Conservation (phyloP, 2,329 filamentous ascomycete genomes). For the Moelleriella libera region DNA sequence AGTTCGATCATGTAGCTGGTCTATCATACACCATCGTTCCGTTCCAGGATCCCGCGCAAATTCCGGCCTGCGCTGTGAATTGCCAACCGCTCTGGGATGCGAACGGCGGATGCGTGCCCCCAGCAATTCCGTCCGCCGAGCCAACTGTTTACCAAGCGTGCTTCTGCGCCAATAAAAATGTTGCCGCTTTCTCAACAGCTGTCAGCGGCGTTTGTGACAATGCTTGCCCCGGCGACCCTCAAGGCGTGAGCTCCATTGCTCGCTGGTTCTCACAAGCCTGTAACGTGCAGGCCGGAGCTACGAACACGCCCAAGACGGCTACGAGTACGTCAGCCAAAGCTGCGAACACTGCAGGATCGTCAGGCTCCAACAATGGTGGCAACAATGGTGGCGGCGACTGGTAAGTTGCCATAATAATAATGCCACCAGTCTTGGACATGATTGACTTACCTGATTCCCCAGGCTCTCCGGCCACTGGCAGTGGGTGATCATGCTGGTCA, state of each 20-base stretch:
- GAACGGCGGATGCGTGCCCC: constrained; percentile 56
- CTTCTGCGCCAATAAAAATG: constrained; percentile 53
- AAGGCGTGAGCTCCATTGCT: constrained; percentile 41
- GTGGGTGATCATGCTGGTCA: constrained; percentile 72
- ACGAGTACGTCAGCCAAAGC: constrained; percentile 2
- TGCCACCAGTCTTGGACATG: neutral
- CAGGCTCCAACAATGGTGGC: constrained; percentile 3
- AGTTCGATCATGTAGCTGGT: neutral
- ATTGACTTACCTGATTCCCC: neutral
- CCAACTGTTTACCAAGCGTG: constrained; percentile 48
- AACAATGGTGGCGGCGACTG: constrained; percentile 26
- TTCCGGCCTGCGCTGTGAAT: constrained; percentile 46
- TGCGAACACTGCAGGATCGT: neutral
- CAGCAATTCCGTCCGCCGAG: constrained; percentile 30
- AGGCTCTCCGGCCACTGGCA: constrained; percentile 60
- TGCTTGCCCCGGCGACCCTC: constrained; percentile 34
- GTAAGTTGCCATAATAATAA: constrained; percentile 18
- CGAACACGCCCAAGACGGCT: constrained; percentile 6
- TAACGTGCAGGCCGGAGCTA: constrained; percentile 19
- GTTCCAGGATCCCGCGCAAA: constrained; percentile 25
- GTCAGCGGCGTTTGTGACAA: constrained; percentile 47
- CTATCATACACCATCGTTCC: constrained; percentile 38
- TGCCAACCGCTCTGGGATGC: constrained; percentile 55
- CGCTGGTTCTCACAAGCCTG: constrained; percentile 61
- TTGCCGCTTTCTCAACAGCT: constrained; percentile 39